Percentiles rank a stretch among this genome's conserved stretches.
phyloP scores from a whole-genome alignment of 495 filamentous ascomycete species.

The Aspergillus heteromorphus region DNA sequence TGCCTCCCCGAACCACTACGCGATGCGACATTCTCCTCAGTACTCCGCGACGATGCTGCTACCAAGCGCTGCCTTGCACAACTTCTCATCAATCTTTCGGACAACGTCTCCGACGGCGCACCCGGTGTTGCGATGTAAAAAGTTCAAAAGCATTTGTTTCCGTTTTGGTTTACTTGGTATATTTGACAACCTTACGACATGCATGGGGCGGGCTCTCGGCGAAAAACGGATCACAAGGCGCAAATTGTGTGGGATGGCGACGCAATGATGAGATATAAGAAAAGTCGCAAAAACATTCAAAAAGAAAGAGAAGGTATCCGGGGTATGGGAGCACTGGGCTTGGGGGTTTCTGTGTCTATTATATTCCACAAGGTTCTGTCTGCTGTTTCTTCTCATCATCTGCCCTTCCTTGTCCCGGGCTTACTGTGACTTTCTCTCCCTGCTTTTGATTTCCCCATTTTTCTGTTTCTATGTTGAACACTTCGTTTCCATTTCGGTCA shows the following conservation, averaged over 20 bases:
- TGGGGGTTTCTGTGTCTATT: conserved; percentile 26
- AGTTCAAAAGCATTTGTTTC: conserved; percentile 31
- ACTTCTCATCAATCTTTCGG: conserved; percentile 92
- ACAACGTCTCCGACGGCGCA: conserved; percentile 71
- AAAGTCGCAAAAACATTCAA: conserved; percentile 11
- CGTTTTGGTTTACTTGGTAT: conserved; percentile 34
- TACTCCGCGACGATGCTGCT: conserved; percentile 93
- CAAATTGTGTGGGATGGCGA: conserved; percentile 30
- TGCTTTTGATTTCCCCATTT: conserved; percentile 12
- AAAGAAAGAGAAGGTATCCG: conserved; percentile 3
- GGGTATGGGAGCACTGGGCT: conserved; percentile 9
- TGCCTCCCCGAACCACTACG: conserved; percentile 95
- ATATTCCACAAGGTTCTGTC: conserved; percentile 25
- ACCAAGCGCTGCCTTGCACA: conserved; percentile 97
- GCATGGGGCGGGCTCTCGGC: conserved; percentile 47
- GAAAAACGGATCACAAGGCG: conserved; percentile 44
- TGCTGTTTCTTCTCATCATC: conserved; percentile 15
- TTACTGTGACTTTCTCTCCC: conserved; percentile 7
- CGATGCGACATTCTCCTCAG: conserved; percentile 93
- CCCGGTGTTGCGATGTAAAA: conserved; percentile 46
- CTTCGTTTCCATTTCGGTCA: conserved; percentile 25
- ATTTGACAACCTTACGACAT: conserved; percentile 41
- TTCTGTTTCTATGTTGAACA: conserved; percentile 19
- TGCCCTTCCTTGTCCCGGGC: conserved; percentile 6
- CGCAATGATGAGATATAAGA: conserved; percentile 10